Evolutionary conservation across 2,329 filamentous ascomycete species (phyloP).

Genomic region (Colletotrichum euphorbiae): DNA sequence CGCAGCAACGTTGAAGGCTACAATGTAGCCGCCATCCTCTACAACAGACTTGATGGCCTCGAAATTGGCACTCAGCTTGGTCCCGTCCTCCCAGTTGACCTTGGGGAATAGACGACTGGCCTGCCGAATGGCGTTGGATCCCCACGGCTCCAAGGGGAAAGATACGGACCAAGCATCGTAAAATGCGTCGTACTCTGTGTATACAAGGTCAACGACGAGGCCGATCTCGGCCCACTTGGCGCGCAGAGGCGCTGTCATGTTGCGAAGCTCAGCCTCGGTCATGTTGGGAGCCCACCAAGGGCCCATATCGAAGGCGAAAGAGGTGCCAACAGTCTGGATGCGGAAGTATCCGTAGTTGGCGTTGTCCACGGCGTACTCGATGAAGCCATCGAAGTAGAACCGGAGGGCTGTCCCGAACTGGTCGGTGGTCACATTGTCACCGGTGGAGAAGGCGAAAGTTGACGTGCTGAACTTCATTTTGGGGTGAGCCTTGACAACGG

Average conservation of each 20-base stretch:
- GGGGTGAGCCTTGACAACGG: slow-evolving; percentile 64
- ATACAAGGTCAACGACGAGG: slow-evolving; percentile 44
- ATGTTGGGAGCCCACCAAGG: slow-evolving; percentile 46
- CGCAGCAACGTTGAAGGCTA: slow-evolving; percentile 47
- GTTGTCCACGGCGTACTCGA: slow-evolving; percentile 44
- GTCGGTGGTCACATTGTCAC: slow-evolving; percentile 41
- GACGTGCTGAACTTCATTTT: slow-evolving; percentile 57
- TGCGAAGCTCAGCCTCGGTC: slow-evolving; percentile 49
- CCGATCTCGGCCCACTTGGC: slow-evolving; percentile 48
- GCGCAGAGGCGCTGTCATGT: slow-evolving; percentile 50
- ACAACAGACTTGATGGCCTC: slow-evolving; percentile 43
- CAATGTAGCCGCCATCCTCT: slow-evolving; percentile 44
- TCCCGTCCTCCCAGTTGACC: slow-evolving; percentile 46
- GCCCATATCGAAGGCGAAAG: slow-evolving; percentile 49
- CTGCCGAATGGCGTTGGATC: slow-evolving; percentile 43
- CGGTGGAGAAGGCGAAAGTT: slow-evolving; percentile 53
- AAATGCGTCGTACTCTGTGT: slow-evolving; percentile 44
- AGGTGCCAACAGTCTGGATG: slow-evolving; percentile 42
- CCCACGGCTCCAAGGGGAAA: slow-evolving; percentile 44
- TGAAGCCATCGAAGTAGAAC: slow-evolving; percentile 44
- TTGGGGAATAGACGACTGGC: slow-evolving; percentile 51
- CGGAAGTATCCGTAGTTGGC: slow-evolving; percentile 45
- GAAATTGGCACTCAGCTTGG: slow-evolving; percentile 47
- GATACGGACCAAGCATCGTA: slow-evolving; percentile 45
- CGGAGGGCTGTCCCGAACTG: slow-evolving; percentile 48